phyloP scores from a whole-genome alignment of 2,329 filamentous ascomycete species.

The Ascomycota sp. region DNA sequence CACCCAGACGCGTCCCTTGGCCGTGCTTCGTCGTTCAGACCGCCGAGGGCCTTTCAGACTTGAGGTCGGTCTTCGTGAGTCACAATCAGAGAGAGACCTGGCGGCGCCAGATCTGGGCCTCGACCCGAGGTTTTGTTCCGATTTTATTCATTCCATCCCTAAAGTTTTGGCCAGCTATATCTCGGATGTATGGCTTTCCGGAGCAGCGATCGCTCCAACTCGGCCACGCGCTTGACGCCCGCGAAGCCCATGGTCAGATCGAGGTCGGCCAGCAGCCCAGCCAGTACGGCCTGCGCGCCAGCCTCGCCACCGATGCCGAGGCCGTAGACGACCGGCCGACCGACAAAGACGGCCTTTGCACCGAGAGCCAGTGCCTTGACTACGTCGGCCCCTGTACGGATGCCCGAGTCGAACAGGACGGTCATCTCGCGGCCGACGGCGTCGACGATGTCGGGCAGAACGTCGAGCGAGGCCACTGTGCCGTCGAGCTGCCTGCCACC shows the following conservation, averaged over 20 bases:
- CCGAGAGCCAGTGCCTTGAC: conserved; percentile 19
- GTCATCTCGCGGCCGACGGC: conserved; percentile 35
- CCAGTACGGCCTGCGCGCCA: conserved; percentile 32
- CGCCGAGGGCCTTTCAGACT: too few relatives aligned
- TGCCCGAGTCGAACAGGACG: conserved; percentile 26
- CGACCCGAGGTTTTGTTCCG: too few relatives aligned
- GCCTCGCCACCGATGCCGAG: conserved; percentile 14
- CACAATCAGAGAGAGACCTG: too few relatives aligned
- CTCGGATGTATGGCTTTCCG: conserved; percentile 4
- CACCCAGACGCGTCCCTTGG: too few relatives aligned
- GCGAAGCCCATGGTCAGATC: conserved; percentile 33
- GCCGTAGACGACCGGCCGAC: conserved; percentile 17
- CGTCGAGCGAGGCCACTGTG: conserved; percentile 27
- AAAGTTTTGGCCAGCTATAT: too few relatives aligned
- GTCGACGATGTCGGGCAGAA: conserved; percentile 22
- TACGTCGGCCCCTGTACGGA: conserved; percentile 17
- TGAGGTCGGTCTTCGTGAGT: too few relatives aligned
- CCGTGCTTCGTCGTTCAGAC: too few relatives aligned
- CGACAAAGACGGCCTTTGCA: conserved; percentile 20
- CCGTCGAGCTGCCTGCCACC: conserved; percentile 20
- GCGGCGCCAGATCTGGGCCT: too few relatives aligned
- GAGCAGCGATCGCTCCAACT: conserved; percentile 14
- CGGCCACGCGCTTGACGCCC: conserved; percentile 22
- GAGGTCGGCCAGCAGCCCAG: conserved; percentile 16
- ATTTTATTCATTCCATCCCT: too few relatives aligned